These are phyloP conservation scores for Solanum pinnatisectum DNA, from an alignment of 257 asterid species.

Conservation along the genomic window DNA sequence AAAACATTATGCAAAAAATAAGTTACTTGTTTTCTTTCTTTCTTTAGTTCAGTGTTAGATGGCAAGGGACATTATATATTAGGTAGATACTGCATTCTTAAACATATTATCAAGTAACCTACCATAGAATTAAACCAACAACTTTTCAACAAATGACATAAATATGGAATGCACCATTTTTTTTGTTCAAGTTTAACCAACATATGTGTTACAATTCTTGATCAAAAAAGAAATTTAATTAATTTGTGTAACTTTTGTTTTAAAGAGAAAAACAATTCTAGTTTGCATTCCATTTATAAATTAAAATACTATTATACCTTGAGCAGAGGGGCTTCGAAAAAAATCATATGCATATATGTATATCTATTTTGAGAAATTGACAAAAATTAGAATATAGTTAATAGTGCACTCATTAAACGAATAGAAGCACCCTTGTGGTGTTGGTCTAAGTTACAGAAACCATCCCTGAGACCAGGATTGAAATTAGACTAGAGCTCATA, in stretches of 20 bases:
- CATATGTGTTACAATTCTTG: background rate
- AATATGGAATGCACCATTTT: background rate
- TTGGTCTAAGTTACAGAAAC: too few relatives aligned
- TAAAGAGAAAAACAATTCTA: background rate
- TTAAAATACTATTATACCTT: too few relatives aligned
- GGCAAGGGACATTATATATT: background rate
- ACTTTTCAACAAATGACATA: background rate
- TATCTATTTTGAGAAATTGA: too few relatives aligned
- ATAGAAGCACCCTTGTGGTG: too few relatives aligned
- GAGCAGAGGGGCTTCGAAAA: background rate
- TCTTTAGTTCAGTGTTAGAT: background rate
- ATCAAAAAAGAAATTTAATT: background rate
- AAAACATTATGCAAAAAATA: background rate
- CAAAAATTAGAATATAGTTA: too few relatives aligned
- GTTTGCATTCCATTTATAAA: background rate
- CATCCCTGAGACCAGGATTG: accelerated
- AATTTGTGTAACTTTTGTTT: background rate
- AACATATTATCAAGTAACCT: background rate
- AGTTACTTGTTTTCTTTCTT: background rate
- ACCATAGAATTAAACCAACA: background rate
- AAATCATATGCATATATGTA: too few relatives aligned
- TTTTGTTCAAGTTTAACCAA: background rate
- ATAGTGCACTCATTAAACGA: too few relatives aligned
- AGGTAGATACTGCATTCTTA: background rate
- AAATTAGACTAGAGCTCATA: too few relatives aligned